Evolutionary conservation across 768 basidiomycete species (phyloP).

Genomic region (Lactarius sp.): DNA sequence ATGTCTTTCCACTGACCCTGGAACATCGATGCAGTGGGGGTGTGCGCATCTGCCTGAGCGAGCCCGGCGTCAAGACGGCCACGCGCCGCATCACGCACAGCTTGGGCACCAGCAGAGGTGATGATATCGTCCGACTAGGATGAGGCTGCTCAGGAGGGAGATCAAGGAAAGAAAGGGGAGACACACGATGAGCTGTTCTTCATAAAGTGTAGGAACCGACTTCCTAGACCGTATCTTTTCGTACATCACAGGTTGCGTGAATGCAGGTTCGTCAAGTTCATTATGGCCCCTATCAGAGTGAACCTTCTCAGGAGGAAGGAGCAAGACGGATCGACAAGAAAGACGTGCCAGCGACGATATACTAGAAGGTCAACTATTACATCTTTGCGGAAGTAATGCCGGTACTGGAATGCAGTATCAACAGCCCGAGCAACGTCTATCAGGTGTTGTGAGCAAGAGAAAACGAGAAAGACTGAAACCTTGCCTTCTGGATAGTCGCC

Average conservation of each 20-base stretch:
- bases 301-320: background rate
- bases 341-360: slow-evolving; percentile 70
- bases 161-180: background rate
- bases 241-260: slow-evolving; percentile 91
- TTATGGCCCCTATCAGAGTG: slow-evolving; percentile 64
- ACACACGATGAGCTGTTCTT: slow-evolving; percentile 69
- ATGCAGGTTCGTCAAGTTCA: slow-evolving; percentile 80
- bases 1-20: slow-evolving; percentile 58
- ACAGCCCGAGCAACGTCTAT: slow-evolving; percentile 80
- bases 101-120: slow-evolving; percentile 42
- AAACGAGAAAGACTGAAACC: background rate
- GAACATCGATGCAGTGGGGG: slow-evolving; percentile 51
- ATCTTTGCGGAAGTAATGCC: slow-evolving; percentile 86
- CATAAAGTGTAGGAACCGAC: slow-evolving; percentile 78
- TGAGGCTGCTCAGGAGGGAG: background rate
- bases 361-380: slow-evolving; percentile 87
- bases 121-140: slow-evolving; percentile 46
- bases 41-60: slow-evolving; percentile 42
- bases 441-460: background rate
- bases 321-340: background rate
- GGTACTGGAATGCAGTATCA: slow-evolving; percentile 83
- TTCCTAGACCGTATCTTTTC: slow-evolving; percentile 72
- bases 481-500: slow-evolving; percentile 84
- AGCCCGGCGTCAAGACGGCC: slow-evolving; percentile 60
- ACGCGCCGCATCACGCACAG: slow-evolving; percentile 55